Evolutionary conservation across 164 flowering plant genomes (phyloP).

Genomic region (Nelumbo lutea): DNA sequence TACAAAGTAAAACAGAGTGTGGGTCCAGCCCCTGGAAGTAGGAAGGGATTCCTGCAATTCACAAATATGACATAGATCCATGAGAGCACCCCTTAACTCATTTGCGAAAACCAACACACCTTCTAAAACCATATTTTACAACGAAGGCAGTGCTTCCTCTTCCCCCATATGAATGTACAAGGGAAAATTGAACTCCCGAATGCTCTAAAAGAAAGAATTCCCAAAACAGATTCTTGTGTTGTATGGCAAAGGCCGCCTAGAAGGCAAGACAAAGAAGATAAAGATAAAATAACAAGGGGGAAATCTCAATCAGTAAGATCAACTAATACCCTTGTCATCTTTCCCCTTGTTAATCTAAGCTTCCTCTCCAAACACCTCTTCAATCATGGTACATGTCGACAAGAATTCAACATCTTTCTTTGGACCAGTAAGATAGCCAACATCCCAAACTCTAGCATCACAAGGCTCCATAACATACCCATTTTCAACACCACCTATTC

Average conservation of each 20-base stretch:
- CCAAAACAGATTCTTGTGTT: background rate
- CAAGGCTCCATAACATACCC: constrained; percentile 33
- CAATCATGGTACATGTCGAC: constrained; percentile 57
- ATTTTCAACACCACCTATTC: constrained; percentile 17
- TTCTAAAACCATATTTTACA: constrained; percentile 20
- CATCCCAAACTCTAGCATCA: constrained; percentile 48
- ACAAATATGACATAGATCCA: background rate
- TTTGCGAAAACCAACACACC: constrained; percentile 2
- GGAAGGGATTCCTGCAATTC: background rate
- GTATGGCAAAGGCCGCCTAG: background rate
- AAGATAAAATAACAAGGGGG: background rate
- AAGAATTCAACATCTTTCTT: constrained; percentile 40
- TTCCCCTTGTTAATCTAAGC: constrained; percentile 24
- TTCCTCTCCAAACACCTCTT: constrained; percentile 62
- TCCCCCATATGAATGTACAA: constrained; percentile 21
- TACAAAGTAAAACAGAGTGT: background rate
- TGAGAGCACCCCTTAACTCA: background rate
- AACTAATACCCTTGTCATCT: constrained; percentile 27
- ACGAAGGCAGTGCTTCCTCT: constrained; percentile 18
- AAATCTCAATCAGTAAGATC: background rate
- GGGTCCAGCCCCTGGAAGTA: background rate
- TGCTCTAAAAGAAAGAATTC: constrained; percentile 4
- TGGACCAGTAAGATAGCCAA: constrained; percentile 27
- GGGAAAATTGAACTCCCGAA: constrained; percentile 15
- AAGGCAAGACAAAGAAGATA: background rate